phyloP scores from a whole-genome alignment of 2,329 filamentous ascomycete species.

The Talaromyces marneffei region DNA sequence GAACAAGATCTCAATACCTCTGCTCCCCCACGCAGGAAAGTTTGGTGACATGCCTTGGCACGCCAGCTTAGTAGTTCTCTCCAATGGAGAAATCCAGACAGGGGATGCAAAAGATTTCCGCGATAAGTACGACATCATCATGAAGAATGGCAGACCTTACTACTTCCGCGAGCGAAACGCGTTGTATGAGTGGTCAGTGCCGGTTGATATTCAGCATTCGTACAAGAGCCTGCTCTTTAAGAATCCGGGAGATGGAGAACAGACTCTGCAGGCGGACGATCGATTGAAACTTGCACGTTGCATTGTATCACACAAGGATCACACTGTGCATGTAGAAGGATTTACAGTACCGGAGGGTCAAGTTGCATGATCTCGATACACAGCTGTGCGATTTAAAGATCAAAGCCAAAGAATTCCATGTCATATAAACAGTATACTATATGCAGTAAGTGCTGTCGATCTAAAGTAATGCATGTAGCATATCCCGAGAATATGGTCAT shows the following conservation, averaged over 20 bases:
- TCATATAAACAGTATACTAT: not conserved
- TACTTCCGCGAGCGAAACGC: constrained; percentile 7
- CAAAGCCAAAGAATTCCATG: not conserved
- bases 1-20: constrained; percentile 47
- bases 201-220: constrained; percentile 6
- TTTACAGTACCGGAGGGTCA: not conserved
- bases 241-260: not conserved
- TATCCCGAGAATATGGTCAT: not conserved
- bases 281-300: constrained; percentile 6
- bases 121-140: constrained; percentile 4
- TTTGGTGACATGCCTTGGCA: constrained; percentile 52
- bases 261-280: not conserved
- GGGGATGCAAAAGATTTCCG: constrained; percentile 2
- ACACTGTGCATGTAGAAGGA: constrained; percentile 5
- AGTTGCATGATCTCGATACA: not conserved
- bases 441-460: not conserved
- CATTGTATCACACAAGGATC: constrained; percentile 3
- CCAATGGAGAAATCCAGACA: not conserved
- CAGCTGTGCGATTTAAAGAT: not conserved
- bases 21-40: constrained; percentile 41
- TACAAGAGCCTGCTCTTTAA: constrained; percentile 5
- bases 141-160: not conserved
- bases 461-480: not conserved
- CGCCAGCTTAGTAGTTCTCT: constrained; percentile 26
- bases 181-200: constrained; percentile 8